Base-by-base conservation (phyloP, 192 early-diverging fungal genomes). In the Entomortierella lignicola region DNA sequence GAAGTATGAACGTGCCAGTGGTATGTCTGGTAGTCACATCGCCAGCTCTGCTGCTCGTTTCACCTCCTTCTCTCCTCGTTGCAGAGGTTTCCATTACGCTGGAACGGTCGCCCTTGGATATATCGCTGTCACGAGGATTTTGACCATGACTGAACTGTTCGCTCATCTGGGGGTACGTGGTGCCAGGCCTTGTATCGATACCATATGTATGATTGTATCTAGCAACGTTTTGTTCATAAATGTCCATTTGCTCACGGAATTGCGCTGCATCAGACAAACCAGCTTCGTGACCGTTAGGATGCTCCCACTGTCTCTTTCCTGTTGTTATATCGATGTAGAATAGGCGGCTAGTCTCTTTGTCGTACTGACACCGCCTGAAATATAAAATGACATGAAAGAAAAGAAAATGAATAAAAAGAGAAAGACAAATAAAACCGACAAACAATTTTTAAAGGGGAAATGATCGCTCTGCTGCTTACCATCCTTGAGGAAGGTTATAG, bases 311-410 rank as follows among this genome's bases (percentile, higher is more conserved):
- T 3, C 72, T 26, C 17, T 44, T 15, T 23, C 64, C 64, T 17
- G 72, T 61, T 10, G 58, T 43, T 8, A 32, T 47, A 53, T 74
- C 64, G 56, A 74, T 37, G 43, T 74, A 74, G 51, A 66, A 74
- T 3, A 74, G 59, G 2, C 55, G 72, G 12, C 44, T 43, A 18
- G 41, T 61, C 26, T 66, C 39, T 17, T 57, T 21, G 56, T 74
- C 72, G 26, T 74, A 74, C 55, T 67, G 63, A 42, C 72, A 74
- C 4, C 64, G 6, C 72, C 72, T 74, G 58, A 26, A 8, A n/a
- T 8, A 30, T 18, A 43, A 48, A 27, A 48, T 47, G 21, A 62
- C 7, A 48, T 47, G 15, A 62, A 30, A 6, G 25, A 43, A 30
- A 11, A 31, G 21, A 53, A 37, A 23, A 30, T 32, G 10, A 34